Evolutionary conservation across 768 basidiomycete species (phyloP).

Genomic region (Mrakia hoshinonis): DNA sequence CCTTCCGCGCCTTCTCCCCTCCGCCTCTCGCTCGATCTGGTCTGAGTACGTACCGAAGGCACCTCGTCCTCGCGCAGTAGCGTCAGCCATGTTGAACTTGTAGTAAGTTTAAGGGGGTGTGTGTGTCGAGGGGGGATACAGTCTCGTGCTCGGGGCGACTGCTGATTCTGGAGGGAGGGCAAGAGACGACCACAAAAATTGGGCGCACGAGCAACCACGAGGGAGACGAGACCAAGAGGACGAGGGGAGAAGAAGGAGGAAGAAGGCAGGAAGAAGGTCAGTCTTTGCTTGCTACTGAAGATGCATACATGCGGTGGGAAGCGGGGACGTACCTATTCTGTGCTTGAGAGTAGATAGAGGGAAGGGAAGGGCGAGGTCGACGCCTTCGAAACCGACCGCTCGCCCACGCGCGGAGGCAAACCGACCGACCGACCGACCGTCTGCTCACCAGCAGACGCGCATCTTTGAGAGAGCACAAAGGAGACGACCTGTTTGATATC

Average conservation of each 20-base stretch:
- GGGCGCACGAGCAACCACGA: not conserved
- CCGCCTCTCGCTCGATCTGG: slow-evolving; percentile 67
- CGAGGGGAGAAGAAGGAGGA: not conserved
- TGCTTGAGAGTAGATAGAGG: too few species aligned
- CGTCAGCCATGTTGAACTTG: slow-evolving; percentile 42
- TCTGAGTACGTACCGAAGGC: slow-evolving; percentile 55
- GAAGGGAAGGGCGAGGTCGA: too few species aligned
- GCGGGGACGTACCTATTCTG: too few species aligned
- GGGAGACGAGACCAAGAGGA: not conserved
- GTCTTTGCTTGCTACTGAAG: too few species aligned
- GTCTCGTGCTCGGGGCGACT: slow-evolving; percentile 29
- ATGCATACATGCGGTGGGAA: too few species aligned
- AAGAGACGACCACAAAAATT: not conserved
- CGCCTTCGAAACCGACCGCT: too few species aligned
- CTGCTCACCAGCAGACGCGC: too few species aligned
- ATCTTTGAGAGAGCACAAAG: too few species aligned
- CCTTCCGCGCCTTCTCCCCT: slow-evolving; percentile 27
- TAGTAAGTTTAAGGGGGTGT: slow-evolving; percentile 14
- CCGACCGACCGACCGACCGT: too few species aligned
- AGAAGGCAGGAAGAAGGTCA: too few species aligned
- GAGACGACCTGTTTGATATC: too few species aligned
- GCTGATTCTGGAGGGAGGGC: not conserved
- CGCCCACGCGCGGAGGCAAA: too few species aligned
- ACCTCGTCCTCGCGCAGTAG: slow-evolving; percentile 50
- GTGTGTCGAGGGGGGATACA: slow-evolving; percentile 12